Evolutionary conservation across 129 eudicot genomes (phyloP).

Genomic region (Ambrosia trifida): DNA sequence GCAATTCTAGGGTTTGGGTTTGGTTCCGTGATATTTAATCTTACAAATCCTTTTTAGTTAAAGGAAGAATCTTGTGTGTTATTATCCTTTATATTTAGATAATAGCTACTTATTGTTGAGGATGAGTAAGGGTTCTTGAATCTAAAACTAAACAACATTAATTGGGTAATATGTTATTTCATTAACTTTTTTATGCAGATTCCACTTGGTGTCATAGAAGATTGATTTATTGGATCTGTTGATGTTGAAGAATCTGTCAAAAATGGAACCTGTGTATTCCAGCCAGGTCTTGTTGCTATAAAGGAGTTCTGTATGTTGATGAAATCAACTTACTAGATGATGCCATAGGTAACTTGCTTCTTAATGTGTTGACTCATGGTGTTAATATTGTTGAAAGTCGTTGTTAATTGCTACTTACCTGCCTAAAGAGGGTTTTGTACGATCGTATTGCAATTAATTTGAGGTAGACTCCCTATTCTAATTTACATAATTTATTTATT

Average conservation of each 20-base stretch:
- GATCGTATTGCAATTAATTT: constrained; percentile 92
- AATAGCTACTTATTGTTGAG: no score
- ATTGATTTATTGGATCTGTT: constrained; percentile 92
- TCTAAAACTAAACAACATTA: no score
- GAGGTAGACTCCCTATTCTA: constrained; percentile 50
- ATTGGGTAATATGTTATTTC: neutral
- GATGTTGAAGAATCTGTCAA: constrained; percentile 97
- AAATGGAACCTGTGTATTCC: constrained; percentile 86
- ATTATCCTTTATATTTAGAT: no score
- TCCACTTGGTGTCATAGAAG: constrained; percentile 99
- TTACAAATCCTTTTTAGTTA: no score
- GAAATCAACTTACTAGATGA: constrained; percentile 97
- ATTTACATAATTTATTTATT: constrained; percentile 4
- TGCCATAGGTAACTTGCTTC: constrained; percentile 93
- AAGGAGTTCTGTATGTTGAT: constrained; percentile 96
- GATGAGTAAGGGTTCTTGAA: no score
- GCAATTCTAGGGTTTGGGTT: no score
- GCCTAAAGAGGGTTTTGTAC: constrained; percentile 96
- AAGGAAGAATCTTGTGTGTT: no score
- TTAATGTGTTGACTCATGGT: constrained; percentile 95
- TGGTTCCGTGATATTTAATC: no score
- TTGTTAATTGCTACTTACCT: constrained; percentile 90
- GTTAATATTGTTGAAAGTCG: constrained; percentile 96
- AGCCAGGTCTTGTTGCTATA: constrained; percentile 97
- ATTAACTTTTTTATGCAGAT: constrained; percentile 52